Base-by-base conservation (phyloP, 768 basidiomycete species). In the Lactarius sanguifluus region DNA sequence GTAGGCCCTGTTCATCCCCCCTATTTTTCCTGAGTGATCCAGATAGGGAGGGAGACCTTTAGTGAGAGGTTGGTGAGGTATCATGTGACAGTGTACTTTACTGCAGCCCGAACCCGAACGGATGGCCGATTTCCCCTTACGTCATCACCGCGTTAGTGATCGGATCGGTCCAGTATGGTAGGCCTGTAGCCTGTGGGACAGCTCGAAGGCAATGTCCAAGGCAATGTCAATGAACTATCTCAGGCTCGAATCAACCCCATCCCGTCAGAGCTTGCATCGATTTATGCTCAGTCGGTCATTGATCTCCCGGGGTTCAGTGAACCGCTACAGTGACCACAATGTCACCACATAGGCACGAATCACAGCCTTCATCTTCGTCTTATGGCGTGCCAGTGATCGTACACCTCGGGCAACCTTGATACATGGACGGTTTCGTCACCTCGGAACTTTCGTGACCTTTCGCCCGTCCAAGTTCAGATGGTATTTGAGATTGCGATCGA, bases 401-500 rank as follows among this genome's bases (percentile, higher is more conserved):
- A 23, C 13, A 50, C 25, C 50, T 52, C 25, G 13, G 50, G 4
- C 12, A 52, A 52, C 50, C 25, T 28, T 52, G 50, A 25, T 25
- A 28, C 15, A 28, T 25, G 50, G 5, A 1, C 25, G 2, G 12
- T 25, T 52, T 52, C 13, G 6, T 52, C 25, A 1, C 25, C 25
- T 28, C 50, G 13, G 6, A 25, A 50, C 13, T 12, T 28, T 4
- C 28, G 28, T 52, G 28, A 23, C 43, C 50, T 50, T 18, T 5
- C 20, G 2, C 30, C 34, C 38, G n/a, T 16, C 25, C 54, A 30
- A 12, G 32, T 13, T 28, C 34, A 28, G 12, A 16, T 32, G 10
- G 30, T 57, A 59, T 50, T 38, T 59, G 55, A 38, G 13, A 62
- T 66, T 58, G 40, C 47, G 57, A 62, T 66, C 25, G 5, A 41